Base-by-base conservation (phyloP, 768 basidiomycete genomes). In the Phylloporus scabripes region DNA sequence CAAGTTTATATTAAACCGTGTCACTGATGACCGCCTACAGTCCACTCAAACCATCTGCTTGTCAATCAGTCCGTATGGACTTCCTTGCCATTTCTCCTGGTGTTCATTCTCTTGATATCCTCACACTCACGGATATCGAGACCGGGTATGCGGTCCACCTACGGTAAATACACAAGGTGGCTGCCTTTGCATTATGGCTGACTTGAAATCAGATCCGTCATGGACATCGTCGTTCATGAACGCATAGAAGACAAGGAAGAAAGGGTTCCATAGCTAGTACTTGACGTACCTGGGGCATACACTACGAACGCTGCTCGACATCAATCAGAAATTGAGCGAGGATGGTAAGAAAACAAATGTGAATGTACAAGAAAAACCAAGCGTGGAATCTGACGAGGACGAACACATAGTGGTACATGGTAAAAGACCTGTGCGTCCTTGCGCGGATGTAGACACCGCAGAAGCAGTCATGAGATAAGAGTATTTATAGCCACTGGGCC, bases 51-150 rank as follows among this genome's bases (percentile, higher is more conserved):
- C 85, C 90, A 4, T 80, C 81, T 10, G 83, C 87, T 1, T 90
- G 89, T 61, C 90, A 92, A 63, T 88, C 87, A 17, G 87, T 92
- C 21, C 74, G 87, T 34, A 90, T 93, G 84, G 78, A 85, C 51
- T 92, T 92, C 58, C 68, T 93, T 40, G 89, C 91, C 3, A 70
- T 93, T 42, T 75, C 79, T 7, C 83, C 88, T 17, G 91, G 91
- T 3, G 81, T 92, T 2, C 89, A 92, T 60, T 73, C 82, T 2
- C 76, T 93, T 44, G 82, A 87, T 52, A 74, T 77, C 5, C 68
- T 92, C 45, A 82, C 81, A 1, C 68, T 93, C 45, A 85, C 82
- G 1, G 91, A 92, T 55, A 69, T 86, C 4, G 87, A 87, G 58
- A 80, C 82, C 6, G 83, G 82, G 1, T 82, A 78, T 61, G 74